phyloP scores from a whole-genome alignment of 208 protist species.

The Leishmania mexicana region DNA sequence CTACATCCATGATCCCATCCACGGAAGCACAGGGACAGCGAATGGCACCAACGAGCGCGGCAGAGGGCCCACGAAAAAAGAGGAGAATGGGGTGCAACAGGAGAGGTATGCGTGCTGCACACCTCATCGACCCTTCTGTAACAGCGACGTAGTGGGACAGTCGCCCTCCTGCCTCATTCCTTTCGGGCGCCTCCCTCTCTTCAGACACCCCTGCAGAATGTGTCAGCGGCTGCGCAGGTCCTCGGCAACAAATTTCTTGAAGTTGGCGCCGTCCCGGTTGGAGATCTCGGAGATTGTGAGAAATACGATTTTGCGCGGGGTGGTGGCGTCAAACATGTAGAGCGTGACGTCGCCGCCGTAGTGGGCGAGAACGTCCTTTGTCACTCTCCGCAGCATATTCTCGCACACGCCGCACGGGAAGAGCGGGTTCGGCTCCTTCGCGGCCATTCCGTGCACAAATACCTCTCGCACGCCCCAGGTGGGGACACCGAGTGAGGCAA shows the following conservation, averaged over 20 bases:
- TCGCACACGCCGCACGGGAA: conserved; percentile 92
- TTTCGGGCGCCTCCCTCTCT: not conserved
- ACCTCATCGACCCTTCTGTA: not conserved
- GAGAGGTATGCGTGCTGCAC: not conserved
- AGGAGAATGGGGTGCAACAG: not conserved
- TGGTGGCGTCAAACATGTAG: conserved; percentile 89
- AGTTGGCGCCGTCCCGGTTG: conserved; percentile 64
- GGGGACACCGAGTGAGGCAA: conserved; percentile 75
- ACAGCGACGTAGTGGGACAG: not conserved
- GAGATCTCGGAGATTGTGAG: conserved; percentile 87
- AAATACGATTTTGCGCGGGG: conserved; percentile 78
- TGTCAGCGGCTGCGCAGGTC: conserved; percentile 45
- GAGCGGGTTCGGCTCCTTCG: conserved; percentile 83
- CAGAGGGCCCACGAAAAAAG: not conserved
- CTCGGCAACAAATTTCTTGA: conserved; percentile 77
- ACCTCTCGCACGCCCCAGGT: conserved; percentile 84
- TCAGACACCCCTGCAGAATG: not conserved
- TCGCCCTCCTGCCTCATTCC: not conserved
- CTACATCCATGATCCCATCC: not conserved
- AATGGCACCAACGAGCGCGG: not conserved
- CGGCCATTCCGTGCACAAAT: conserved; percentile 80
- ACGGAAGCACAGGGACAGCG: not conserved
- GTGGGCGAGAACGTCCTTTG: conserved; percentile 61
- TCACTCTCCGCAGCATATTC: conserved; percentile 90
- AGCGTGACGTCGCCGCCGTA: conserved; percentile 81